phyloP scores from a whole-genome alignment of 108 stramenopile genomes.

The Discostella pseudostelligera region DNA sequence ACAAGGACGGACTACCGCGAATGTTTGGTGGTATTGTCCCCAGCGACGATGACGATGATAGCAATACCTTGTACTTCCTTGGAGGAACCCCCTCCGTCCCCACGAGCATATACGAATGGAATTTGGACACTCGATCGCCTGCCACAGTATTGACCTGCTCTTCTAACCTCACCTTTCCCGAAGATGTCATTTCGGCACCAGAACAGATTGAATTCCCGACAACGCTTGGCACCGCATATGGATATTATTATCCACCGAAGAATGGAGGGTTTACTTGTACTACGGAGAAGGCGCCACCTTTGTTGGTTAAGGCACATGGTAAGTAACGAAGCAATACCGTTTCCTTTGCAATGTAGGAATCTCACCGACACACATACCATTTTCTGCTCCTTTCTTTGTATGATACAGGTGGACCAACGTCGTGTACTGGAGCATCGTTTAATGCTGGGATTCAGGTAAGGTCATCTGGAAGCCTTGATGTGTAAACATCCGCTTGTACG shows the following conservation, averaged over 20 bases:
- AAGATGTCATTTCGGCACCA: slow-evolving; percentile 57
- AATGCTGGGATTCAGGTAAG: slow-evolving; percentile 60
- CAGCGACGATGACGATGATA: not conserved
- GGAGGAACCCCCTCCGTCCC: slow-evolving; percentile 59
- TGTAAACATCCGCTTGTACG: not conserved
- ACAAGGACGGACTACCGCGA: slow-evolving; percentile 51
- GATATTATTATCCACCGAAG: slow-evolving; percentile 71
- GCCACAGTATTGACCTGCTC: slow-evolving; percentile 53
- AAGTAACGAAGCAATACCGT: not conserved
- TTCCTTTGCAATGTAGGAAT: not conserved
- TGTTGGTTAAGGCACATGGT: slow-evolving; percentile 84
- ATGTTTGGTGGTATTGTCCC: slow-evolving; percentile 53
- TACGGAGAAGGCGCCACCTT: slow-evolving; percentile 55
- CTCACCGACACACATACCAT: no score
- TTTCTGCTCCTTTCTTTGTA: not conserved
- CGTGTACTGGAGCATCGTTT: slow-evolving; percentile 66
- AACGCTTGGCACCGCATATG: slow-evolving; percentile 55
- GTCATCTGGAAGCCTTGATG: not conserved
- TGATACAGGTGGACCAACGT: slow-evolving; percentile 57
- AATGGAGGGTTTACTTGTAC: slow-evolving; percentile 47
- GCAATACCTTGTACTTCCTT: slow-evolving; percentile 61
- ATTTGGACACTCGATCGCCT: slow-evolving; percentile 22
- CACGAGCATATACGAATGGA: slow-evolving; percentile 61
- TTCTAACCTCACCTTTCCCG: slow-evolving; percentile 41
- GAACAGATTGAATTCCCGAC: slow-evolving; percentile 65